These are phyloP conservation scores for Oryza officinalis DNA, from an alignment of 176 grass and related monocot species.

Conservation along the genomic window DNA sequence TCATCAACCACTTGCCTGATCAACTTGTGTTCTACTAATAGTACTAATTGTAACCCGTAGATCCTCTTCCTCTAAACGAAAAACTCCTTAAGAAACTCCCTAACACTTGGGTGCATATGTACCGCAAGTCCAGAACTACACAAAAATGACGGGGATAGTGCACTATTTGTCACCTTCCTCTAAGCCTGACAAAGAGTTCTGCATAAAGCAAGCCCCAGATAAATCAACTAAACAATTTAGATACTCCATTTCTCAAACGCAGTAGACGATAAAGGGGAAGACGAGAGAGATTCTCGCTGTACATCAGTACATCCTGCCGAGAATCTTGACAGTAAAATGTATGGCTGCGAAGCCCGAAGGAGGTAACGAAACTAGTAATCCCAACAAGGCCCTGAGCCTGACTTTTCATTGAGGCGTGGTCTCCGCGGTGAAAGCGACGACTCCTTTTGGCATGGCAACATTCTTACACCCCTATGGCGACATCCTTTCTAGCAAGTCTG, in stretches of 20 bases:
- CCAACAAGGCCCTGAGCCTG: not conserved
- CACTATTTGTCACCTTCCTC: not conserved
- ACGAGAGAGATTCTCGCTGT: not conserved
- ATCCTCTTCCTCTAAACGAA: no score
- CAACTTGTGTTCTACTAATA: not conserved
- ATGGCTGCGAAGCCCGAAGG: not conserved
- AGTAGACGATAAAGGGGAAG: not conserved
- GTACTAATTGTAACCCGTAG: no score
- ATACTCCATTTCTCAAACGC: not conserved
- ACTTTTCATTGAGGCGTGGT: not conserved
- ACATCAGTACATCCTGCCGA: no score
- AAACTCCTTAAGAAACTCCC: no score
- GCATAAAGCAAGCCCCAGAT: not conserved
- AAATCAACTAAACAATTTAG: not conserved
- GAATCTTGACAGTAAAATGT: slow-evolving; percentile 17
- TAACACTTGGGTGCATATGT: not conserved
- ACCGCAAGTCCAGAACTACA: not conserved
- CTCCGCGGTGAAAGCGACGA: slow-evolving; percentile 17
- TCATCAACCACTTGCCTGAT: not conserved
- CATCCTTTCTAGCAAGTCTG: slow-evolving; percentile 27
- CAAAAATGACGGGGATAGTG: not conserved
- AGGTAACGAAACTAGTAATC: not conserved
- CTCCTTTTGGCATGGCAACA: slow-evolving; percentile 39
- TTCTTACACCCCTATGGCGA: slow-evolving; percentile 53
- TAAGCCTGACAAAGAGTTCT: not conserved